Percentiles rank a stretch among this genome's conserved stretches.
Evolutionary conservation across 768 basidiomycete genomes (phyloP).

Genomic region (Tricholomella constricta): DNA sequence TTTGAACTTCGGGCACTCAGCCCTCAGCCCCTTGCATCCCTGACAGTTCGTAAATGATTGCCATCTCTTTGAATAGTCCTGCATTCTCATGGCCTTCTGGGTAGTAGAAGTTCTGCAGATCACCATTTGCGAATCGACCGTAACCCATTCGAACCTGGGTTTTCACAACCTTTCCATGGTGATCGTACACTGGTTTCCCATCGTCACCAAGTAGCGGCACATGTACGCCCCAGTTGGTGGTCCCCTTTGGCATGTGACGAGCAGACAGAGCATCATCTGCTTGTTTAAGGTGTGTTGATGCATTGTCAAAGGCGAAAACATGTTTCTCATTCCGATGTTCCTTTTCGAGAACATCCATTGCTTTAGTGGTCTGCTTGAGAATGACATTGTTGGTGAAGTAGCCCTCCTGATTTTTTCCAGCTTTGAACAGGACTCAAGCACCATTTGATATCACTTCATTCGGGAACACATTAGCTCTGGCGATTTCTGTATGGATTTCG

Average conservation of each 20-base stretch:
- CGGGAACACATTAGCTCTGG: too few relatives aligned
- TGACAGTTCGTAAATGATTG: background rate
- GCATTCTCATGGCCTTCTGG: constrained; percentile 25
- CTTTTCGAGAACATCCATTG: constrained; percentile 26
- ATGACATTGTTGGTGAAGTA: constrained; percentile 19
- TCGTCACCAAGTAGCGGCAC: constrained; percentile 14
- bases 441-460: background rate
- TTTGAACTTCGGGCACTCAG: constrained; percentile 27
- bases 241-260: constrained; percentile 33
- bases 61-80: constrained; percentile 45
- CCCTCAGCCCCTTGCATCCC: background rate
- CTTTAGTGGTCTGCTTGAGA: constrained; percentile 20
- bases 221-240: constrained; percentile 21
- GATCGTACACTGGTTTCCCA: constrained; percentile 24
- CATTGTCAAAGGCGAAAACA: constrained; percentile 23
- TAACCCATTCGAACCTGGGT: constrained; percentile 34
- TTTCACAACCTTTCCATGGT: constrained; percentile 27
- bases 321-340: constrained; percentile 25
- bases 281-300: constrained; percentile 35
- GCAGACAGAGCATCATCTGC: constrained; percentile 33
- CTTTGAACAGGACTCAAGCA: too few relatives aligned
- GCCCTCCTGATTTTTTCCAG: constrained; percentile 1
- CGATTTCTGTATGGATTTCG: too few relatives aligned
- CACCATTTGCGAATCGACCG: constrained; percentile 23
- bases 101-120: constrained; percentile 32